phyloP scores from a whole-genome alignment of 495 filamentous ascomycete species.

The Aspergillus indologenus region DNA sequence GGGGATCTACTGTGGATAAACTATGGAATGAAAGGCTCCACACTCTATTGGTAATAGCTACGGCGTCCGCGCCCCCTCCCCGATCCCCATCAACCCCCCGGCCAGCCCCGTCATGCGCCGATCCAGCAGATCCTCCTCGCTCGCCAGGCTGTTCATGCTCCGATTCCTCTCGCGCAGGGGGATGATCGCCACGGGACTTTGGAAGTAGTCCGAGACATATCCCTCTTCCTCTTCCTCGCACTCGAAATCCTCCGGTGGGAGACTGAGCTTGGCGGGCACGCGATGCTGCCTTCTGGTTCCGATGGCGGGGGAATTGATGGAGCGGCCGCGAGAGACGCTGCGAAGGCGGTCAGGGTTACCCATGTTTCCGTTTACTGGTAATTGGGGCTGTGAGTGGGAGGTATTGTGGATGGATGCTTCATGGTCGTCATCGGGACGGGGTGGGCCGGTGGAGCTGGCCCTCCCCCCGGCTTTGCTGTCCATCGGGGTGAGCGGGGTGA shows the following conservation, averaged over 20 bases:
- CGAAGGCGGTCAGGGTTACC: background rate
- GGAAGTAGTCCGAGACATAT: conserved; percentile 15
- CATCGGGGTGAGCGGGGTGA: conserved; percentile 24
- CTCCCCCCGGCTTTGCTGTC: conserved; percentile 10
- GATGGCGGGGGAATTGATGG: conserved; percentile 5
- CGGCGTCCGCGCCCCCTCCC: conserved; percentile 44
- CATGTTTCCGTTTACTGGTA: conserved; percentile 11
- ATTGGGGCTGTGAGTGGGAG: too few relatives aligned
- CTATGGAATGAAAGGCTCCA: too few relatives aligned
- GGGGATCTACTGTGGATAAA: too few relatives aligned
- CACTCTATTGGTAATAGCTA: too few relatives aligned
- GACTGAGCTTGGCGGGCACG: conserved; percentile 24
- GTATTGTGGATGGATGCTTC: too few relatives aligned
- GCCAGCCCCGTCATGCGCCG: conserved; percentile 83
- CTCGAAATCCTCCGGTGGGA: conserved; percentile 15
- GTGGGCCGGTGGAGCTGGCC: too few relatives aligned
- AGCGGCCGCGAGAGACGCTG: conserved; percentile 11
- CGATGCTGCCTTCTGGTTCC: conserved; percentile 9
- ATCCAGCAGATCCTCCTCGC: conserved; percentile 78
- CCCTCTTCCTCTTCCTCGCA: conserved; percentile 12
- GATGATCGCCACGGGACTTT: conserved; percentile 17
- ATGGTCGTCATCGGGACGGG: background rate
- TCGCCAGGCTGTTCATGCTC: conserved; percentile 71
- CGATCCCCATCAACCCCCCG: conserved; percentile 69
- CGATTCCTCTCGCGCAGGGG: conserved; percentile 36